Evolutionary conservation across 2,329 filamentous ascomycete species (phyloP).

Genomic region (Alternaria dauci): DNA sequence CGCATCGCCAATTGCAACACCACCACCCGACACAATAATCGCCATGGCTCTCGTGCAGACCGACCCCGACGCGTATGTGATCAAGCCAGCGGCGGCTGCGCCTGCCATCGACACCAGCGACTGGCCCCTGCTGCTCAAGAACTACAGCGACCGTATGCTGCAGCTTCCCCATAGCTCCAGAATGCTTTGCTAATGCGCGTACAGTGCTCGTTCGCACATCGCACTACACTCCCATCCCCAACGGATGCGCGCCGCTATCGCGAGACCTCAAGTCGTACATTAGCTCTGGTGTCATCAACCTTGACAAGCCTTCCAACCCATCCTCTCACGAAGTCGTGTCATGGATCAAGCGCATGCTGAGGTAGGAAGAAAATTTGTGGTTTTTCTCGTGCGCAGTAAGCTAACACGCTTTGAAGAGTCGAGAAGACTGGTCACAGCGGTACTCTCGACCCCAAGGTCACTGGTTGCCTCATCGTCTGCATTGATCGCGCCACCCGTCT

Average conservation of each 20-base stretch:
- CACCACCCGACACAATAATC: constrained; percentile 29
- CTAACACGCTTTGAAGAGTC: constrained; percentile 61
- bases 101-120: constrained; percentile 83
- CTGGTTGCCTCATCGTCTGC: constrained; percentile 91
- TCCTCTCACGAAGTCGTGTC: constrained; percentile 98
- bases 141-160: constrained; percentile 86
- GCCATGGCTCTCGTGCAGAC: constrained; percentile 50
- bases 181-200: constrained; percentile 33
- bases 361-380: constrained; percentile 59
- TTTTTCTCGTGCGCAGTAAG: not conserved
- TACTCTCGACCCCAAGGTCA: constrained; percentile 98
- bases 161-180: constrained; percentile 43
- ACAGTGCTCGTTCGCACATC: constrained; percentile 89
- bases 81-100: constrained; percentile 88
- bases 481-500: constrained; percentile 96
- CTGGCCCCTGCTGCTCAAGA: constrained; percentile 94
- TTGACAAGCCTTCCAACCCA: constrained; percentile 96
- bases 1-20: constrained; percentile 40
- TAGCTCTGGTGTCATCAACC: constrained; percentile 96
- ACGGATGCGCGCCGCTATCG: constrained; percentile 88
- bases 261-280: constrained; percentile 97
- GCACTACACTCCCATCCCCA: constrained; percentile 96
- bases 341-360: constrained; percentile 97
- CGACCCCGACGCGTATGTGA: constrained; percentile 74
- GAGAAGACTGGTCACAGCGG: constrained; percentile 99